Percentiles rank a stretch among this genome's conserved stretches.
Evolutionary conservation across 2,329 filamentous ascomycete species (phyloP).

Genomic region (Colletotrichum zoysiae): DNA sequence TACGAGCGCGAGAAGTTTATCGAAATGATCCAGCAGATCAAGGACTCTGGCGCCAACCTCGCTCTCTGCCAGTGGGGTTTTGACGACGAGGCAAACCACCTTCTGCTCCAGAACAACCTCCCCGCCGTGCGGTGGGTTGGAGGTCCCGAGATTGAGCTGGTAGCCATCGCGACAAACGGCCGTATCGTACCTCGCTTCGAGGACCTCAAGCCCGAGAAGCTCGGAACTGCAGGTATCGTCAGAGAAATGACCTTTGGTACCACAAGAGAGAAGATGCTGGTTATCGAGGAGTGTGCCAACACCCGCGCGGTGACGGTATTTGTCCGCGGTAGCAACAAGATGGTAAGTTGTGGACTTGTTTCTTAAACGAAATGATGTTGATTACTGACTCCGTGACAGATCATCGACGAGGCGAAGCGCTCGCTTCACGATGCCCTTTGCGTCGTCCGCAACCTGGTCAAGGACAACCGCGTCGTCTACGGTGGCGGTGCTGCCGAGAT

Average conservation of each 20-base stretch:
- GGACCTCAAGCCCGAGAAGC: conserved; percentile 90
- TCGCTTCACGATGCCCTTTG: conserved; percentile 98
- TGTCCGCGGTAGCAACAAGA: conserved; percentile 98
- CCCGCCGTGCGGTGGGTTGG: conserved; percentile 98
- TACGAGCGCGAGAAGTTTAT: conserved; percentile 97
- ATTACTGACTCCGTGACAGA: conserved; percentile 64
- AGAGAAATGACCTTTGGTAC: conserved; percentile 97
- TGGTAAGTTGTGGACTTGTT: conserved; percentile 72
- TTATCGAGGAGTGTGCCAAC: conserved; percentile 99
- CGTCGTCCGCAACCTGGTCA: conserved; percentile 95
- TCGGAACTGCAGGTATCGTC: conserved; percentile 90
- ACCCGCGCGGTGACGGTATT: conserved; percentile 96
- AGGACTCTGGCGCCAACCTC: conserved; percentile 95
- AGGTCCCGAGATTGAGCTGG: conserved; percentile 97
- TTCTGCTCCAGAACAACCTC: conserved; percentile 94
- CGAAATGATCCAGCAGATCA: conserved; percentile 99
- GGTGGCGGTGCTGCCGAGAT: conserved; percentile 97
- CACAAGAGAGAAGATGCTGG: conserved; percentile 98
- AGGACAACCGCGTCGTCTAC: conserved; percentile 97
- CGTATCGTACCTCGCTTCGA: conserved; percentile 98
- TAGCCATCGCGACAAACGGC: conserved; percentile 98
- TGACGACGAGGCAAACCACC: conserved; percentile 98
- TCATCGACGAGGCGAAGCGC: conserved; percentile 98
- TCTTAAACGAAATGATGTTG: neutral
- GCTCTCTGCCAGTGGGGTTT: conserved; percentile 99